Conservation (phyloP, 2,329 filamentous ascomycete genomes). For the Didymella pomorum region DNA sequence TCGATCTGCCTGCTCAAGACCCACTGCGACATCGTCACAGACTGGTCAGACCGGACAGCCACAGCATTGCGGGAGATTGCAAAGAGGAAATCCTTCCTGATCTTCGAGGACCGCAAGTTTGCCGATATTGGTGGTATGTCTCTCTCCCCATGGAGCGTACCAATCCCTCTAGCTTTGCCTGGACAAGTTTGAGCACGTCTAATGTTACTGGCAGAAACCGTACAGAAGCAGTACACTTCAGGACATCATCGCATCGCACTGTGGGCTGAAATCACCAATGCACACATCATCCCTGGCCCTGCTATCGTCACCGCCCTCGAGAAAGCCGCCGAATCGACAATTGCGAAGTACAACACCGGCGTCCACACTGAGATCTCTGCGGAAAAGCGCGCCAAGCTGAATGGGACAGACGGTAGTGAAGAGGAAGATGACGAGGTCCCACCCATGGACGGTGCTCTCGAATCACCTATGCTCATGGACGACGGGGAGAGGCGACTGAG, state of each 20-base stretch:
- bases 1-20: slow-evolving; percentile 68
- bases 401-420: slow-evolving; percentile 40
- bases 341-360: slow-evolving; percentile 59
- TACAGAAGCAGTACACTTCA: slow-evolving; percentile 63
- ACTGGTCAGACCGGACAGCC: slow-evolving; percentile 66
- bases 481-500: slow-evolving; percentile 40
- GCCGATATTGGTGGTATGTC: slow-evolving; percentile 63
- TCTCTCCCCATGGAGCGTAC: slow-evolving; percentile 5
- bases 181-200: slow-evolving; percentile 4
- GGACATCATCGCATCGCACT: slow-evolving; percentile 60
- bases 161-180: neutral
- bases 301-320: slow-evolving; percentile 61
- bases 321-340: slow-evolving; percentile 57
- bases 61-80: slow-evolving; percentile 58
- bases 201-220: slow-evolving; percentile 54
- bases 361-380: slow-evolving; percentile 61
- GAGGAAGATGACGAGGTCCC: slow-evolving; percentile 52
- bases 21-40: slow-evolving; percentile 68
- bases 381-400: slow-evolving; percentile 33
- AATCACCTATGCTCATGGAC: slow-evolving; percentile 46
- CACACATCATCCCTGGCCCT: slow-evolving; percentile 62
- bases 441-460: slow-evolving; percentile 33
- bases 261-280: slow-evolving; percentile 63
- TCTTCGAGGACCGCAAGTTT: slow-evolving; percentile 65
- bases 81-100: slow-evolving; percentile 58